Conservation (phyloP, 257 asterid species). For the Nicotiana paniculata region DNA sequence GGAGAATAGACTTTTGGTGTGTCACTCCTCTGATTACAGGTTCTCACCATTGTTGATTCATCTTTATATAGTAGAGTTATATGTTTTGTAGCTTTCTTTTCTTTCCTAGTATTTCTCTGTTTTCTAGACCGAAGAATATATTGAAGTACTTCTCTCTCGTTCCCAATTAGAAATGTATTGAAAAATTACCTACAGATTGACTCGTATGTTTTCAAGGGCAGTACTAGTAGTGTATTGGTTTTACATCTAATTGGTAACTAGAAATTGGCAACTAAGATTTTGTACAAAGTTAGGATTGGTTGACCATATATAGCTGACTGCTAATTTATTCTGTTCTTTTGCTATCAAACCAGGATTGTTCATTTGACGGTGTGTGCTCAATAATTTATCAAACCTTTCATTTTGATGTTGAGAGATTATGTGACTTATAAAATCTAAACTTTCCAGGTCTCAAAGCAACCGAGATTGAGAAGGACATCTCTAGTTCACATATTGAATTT, state of each 20-base stretch:
- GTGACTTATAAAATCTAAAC: not conserved
- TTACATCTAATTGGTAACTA: not conserved
- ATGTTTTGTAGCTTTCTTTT: not conserved
- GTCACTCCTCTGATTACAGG: not conserved
- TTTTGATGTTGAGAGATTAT: not conserved
- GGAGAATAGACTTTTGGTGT: not conserved
- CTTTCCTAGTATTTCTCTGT: not conserved
- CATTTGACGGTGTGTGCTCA: constrained; percentile 30
- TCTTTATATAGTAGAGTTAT: not conserved
- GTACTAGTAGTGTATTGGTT: not conserved
- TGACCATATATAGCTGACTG: too few species aligned
- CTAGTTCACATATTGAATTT: not conserved
- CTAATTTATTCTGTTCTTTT: not conserved
- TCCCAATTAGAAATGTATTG: not conserved
- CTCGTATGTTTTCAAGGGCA: not conserved
- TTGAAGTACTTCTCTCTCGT: not conserved
- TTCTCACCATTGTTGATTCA: not conserved
- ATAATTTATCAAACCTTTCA: not conserved
- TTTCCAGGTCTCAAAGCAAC: not conserved
- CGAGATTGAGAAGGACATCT: not conserved
- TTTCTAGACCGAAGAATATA: not conserved
- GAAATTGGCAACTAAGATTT: constrained; percentile 21
- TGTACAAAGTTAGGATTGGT: not conserved
- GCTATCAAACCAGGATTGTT: constrained; percentile 38
- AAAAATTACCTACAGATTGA: not conserved